A percentile compares a stretch with the other conserved stretches of the same genome.
Conservation (phyloP, 305 asterid species). For the Plantago lanceolata region DNA sequence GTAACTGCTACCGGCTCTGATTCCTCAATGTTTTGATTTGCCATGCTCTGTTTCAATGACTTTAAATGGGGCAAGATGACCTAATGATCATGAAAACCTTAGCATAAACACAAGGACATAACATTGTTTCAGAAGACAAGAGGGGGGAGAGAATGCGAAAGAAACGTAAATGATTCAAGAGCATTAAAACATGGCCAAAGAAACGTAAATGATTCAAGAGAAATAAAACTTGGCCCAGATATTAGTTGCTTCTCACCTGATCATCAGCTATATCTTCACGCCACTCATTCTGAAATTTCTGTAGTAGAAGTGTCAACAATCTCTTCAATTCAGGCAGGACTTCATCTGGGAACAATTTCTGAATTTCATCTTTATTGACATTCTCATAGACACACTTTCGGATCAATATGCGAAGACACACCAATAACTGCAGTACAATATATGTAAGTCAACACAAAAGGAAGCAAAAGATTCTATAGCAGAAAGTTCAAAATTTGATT, state of each 20-base stretch:
- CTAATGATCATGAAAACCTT: constrained; percentile 20
- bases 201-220: too few species aligned
- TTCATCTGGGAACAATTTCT: constrained; percentile 56
- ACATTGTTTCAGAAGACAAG: neutral
- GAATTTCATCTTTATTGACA: constrained; percentile 51
- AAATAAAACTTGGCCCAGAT: neutral
- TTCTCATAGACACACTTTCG: constrained; percentile 53
- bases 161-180: neutral
- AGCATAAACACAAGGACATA: constrained; percentile 8
- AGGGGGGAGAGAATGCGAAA: too few species aligned
- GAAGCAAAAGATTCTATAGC: neutral
- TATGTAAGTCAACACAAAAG: constrained; percentile 1
- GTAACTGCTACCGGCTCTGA: constrained; percentile 40
- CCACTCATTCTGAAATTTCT: constrained; percentile 72
- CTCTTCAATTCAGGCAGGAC: constrained; percentile 70
- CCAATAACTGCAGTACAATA: constrained; percentile 49
- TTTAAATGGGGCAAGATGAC: constrained; percentile 37
- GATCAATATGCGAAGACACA: constrained; percentile 64
- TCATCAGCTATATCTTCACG: constrained; percentile 56
- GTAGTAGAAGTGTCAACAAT: constrained; percentile 56
- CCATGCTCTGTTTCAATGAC: constrained; percentile 46
- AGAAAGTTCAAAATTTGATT: constrained; percentile 5
- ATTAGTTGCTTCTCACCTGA: constrained; percentile 32
- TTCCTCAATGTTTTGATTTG: constrained; percentile 29
- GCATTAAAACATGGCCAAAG: neutral